A percentile compares a stretch with the other conserved stretches of the same genome.
These are phyloP conservation scores for Naumovozyma baii DNA, from an alignment of 805 yeast species.

Conservation along the genomic window DNA sequence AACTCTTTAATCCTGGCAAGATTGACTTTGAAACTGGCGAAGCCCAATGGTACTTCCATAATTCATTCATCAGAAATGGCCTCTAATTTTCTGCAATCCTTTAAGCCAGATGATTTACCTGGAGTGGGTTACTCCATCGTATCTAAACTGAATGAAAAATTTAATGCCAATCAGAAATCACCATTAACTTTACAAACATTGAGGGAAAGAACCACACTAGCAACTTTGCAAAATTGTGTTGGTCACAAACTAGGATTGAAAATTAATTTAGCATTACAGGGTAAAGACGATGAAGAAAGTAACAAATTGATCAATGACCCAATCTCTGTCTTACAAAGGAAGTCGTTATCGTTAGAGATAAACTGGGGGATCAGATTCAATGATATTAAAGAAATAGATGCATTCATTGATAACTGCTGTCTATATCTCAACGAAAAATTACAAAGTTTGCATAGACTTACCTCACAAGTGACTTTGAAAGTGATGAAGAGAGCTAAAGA, in stretches of 20 bases:
- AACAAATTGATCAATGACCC: constrained; percentile 45
- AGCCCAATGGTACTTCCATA: constrained; percentile 61
- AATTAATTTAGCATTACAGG: constrained; percentile 50
- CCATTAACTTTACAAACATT: constrained; percentile 32
- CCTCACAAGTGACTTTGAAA: constrained; percentile 53
- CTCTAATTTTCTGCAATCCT: constrained; percentile 23
- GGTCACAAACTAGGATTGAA: constrained; percentile 68
- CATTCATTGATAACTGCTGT: constrained; percentile 48
- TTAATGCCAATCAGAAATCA: background rate
- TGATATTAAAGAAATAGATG: constrained; percentile 48
- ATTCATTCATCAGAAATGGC: constrained; percentile 25
- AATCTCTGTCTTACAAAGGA: constrained; percentile 43
- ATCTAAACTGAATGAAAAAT: constrained; percentile 33
- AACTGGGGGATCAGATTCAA: constrained; percentile 84
- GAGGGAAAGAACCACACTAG: constrained; percentile 25
- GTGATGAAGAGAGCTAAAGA: constrained; percentile 51
- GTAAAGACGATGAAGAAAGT: constrained; percentile 50
- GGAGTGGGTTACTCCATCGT: constrained; percentile 52
- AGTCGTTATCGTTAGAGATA: constrained; percentile 78
- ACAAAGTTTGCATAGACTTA: constrained; percentile 36
- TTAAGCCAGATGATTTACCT: constrained; percentile 39
- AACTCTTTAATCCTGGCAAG: constrained; percentile 69
- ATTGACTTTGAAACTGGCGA: constrained; percentile 60
- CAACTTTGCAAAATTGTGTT: constrained; percentile 36
- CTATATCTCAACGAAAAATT: constrained; percentile 49